Base-by-base conservation (phyloP, 768 basidiomycete species). In the Russula vinacea region DNA sequence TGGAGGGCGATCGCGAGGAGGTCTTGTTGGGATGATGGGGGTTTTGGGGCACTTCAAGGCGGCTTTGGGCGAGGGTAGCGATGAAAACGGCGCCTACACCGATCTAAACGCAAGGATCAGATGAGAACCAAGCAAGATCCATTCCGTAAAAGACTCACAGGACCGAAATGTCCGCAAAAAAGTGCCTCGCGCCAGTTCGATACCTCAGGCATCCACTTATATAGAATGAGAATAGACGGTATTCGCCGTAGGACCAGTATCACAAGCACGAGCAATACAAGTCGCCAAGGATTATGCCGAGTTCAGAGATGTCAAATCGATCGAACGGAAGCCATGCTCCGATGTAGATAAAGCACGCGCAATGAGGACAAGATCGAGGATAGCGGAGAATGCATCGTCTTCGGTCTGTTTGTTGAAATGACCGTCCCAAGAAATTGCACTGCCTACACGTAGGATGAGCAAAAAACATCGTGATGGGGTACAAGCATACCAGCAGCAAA, bases 61-160 rank as follows among this genome's bases (percentile, higher is more conserved):
- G 82, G 26, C 80, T 80, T 10, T 85, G 72, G 4, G 92, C 90
- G 32, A 93, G 74, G 0, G 85, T 87, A 11, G 89, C 86, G 60
- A 98, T 88, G 73, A 98, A 99, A 51, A 98, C 79, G 7, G 96
- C 89, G 0, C 89, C 86, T 26, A 97, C 94, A 57, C 95, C 96
- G 90, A 97, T 94, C 80, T 93, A 74, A 32, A 44, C 53, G 26
- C 5, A 55, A 33, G 19, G 49, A 42, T 39, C 37, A n/a, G 17
- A 16, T 32, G 24, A 64, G 29, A 19, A 37, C n/a, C 17, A 44
- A 29, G 29, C 42, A 22, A 32, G 17, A 22, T 9, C 13, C n/a
- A 47, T 5, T 22, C 1, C 56, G 37, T 29, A 35, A 42, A 72
- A 75, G 16, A 70, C 59, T 56, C 49, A 65, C 64, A 26, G 64